Evolutionary conservation across 2,329 filamentous ascomycete species (phyloP).

Genomic region (Penicillium rolfsii): DNA sequence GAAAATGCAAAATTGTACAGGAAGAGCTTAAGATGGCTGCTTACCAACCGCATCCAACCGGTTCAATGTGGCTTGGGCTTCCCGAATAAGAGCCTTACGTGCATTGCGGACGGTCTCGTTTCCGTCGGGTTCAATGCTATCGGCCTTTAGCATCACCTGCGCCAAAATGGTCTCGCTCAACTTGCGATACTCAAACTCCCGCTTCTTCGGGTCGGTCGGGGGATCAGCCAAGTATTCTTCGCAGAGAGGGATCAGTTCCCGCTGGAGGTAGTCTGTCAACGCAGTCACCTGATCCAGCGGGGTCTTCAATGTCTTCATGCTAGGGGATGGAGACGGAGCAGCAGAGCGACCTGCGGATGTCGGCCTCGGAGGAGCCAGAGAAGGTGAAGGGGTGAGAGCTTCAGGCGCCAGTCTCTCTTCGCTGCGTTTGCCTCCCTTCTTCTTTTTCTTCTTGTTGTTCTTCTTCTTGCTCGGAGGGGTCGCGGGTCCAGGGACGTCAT

Average conservation of each 20-base stretch:
- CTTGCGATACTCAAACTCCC: conserved; percentile 49
- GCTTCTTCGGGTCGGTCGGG: conserved; percentile 44
- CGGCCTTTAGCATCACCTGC: conserved; percentile 58
- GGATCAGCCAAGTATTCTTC: conserved; percentile 44
- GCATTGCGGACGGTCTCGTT: conserved; percentile 60
- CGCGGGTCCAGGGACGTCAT: conserved; percentile 24
- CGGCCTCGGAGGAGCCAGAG: conserved; percentile 27
- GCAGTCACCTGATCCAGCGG: conserved; percentile 45
- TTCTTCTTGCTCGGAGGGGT: conserved; percentile 24
- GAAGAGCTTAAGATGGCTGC: conserved; percentile 11
- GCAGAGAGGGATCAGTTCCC: conserved; percentile 43
- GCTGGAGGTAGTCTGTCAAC: conserved; percentile 43
- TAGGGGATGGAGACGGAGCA: conserved; percentile 39
- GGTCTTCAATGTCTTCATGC: conserved; percentile 36
- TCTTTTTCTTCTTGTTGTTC: conserved; percentile 35
- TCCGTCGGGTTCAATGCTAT: conserved; percentile 74
- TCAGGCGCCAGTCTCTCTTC: conserved; percentile 14
- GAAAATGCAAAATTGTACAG: not conserved
- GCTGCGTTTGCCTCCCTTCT: conserved; percentile 23
- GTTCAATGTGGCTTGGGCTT: conserved; percentile 46
- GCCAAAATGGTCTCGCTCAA: conserved; percentile 49
- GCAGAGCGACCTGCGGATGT: conserved; percentile 21
- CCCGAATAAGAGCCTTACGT: conserved; percentile 47
- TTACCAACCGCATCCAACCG: conserved; percentile 41
- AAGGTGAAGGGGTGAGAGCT: conserved; percentile 8